Conservation (phyloP, 306 rosid species). For the Datisca glomerata region DNA sequence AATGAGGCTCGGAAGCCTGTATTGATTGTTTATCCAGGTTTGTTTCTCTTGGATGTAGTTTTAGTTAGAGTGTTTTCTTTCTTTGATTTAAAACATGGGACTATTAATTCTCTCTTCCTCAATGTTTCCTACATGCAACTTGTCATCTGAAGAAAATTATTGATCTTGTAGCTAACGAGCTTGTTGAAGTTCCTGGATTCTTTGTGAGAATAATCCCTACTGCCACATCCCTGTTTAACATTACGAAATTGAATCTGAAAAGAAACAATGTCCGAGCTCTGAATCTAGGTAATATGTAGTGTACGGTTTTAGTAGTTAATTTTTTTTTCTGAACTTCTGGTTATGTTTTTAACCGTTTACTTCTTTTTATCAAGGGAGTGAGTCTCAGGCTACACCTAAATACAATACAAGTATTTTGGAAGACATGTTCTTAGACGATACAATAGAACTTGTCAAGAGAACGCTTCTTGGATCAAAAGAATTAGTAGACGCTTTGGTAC, state of each 20-base stretch:
- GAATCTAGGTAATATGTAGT: conserved; percentile 40
- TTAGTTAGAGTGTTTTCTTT: not conserved
- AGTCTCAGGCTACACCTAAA: conserved; percentile 56
- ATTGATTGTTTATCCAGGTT: conserved; percentile 65
- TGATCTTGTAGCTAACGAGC: conserved; percentile 32
- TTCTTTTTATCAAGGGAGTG: conserved; percentile 29
- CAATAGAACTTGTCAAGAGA: conserved; percentile 25
- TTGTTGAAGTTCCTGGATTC: conserved; percentile 38
- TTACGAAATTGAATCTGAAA: conserved; percentile 43
- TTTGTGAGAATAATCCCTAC: conserved; percentile 57
- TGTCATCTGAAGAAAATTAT: conserved; percentile 4
- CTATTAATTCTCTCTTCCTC: conserved; percentile 1
- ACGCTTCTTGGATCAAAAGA: conserved; percentile 58
- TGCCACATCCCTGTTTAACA: conserved; percentile 38
- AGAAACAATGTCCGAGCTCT: conserved; percentile 56
- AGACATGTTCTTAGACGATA: conserved; percentile 70
- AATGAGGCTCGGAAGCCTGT: conserved; percentile 82
- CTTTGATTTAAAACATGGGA: conserved; percentile 1
- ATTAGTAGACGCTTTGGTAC: conserved; percentile 48
- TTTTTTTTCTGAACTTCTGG: not conserved
- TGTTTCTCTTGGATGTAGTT: conserved; percentile 6
- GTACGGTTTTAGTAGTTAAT: conserved; percentile 2
- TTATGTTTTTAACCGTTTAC: conserved; percentile 6
- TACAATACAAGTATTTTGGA: conserved; percentile 87
- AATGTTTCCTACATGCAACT: not conserved